Base-by-base conservation (phyloP, 2,329 filamentous ascomycete species). In the Amesomyces nigricolor region DNA sequence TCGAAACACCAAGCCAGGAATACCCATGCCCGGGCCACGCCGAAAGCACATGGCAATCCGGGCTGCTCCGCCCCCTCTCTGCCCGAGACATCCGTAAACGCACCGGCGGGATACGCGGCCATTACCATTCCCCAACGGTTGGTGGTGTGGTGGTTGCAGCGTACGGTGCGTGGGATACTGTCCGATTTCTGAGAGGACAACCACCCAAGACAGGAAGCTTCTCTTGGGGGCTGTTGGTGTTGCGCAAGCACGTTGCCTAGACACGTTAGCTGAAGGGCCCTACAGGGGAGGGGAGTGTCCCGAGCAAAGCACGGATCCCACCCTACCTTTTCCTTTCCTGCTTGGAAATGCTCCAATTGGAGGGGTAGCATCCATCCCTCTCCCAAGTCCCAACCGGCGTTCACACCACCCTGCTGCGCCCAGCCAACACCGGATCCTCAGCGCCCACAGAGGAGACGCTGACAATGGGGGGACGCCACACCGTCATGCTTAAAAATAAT, bases 401-500 rank as follows among this genome's bases (percentile, higher is more conserved):
- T 35, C 42, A 26, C 19, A 17, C 39, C 39, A 42, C 39, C 19
- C 13, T 13, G 10, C 26, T 47, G 45, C 32, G 45, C 30, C 22
- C 13, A 40, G 46, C 45, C 22, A 26, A 47, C 53, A 39, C 51
- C 51, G 13, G 26, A n/a, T 22, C 14, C 26, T 11, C n/a, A 32
- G 44, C 32, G 14, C 22, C 19, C 40, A 35, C 43, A 13, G 42
- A 37, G 50, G 9, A 13, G 22, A 22, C 42, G 9, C 3, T 9
- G 19, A 44, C 37, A 19, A 43, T 16, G 42, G 38, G 5, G 17
- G 39, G 42, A 51, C 53, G 53, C 53, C 53, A 55, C 54, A 53
- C 45, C 44, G 54, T 56, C 54, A 53, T 45, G 6, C 26, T 49
- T 52, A 53, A 56, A 51, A 53, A 56, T 56, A 52, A 53, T 46